phyloP scores from a whole-genome alignment of 169 alveolate species.

The Cryptosporidium sp. region DNA sequence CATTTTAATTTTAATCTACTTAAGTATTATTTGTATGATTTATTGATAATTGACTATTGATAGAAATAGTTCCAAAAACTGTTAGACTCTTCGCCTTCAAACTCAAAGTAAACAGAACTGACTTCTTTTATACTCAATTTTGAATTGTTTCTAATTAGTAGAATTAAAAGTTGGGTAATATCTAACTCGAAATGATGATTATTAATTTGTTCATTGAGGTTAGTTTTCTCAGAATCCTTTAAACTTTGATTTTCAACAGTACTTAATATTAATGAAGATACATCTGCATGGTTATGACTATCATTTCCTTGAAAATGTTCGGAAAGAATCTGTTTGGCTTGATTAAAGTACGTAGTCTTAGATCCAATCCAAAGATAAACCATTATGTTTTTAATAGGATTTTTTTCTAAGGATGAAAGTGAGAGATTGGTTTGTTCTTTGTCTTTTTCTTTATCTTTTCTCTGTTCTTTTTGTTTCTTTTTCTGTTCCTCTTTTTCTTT shows the following conservation, averaged over 20 bases:
- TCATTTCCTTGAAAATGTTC: neutral
- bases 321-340: slow-evolving; percentile 19
- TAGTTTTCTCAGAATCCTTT: neutral
- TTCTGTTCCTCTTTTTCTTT: neutral
- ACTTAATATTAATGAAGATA: too few relatives aligned
- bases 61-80: slow-evolving; percentile 52
- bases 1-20: neutral
- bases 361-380: slow-evolving; percentile 49
- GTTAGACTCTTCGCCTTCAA: slow-evolving; percentile 24
- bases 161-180: slow-evolving; percentile 1
- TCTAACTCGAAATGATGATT: neutral
- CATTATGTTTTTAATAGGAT: neutral
- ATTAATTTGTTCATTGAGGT: neutral
- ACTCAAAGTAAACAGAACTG: slow-evolving; percentile 21
- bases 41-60: neutral
- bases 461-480: neutral
- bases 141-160: slow-evolving; percentile 11
- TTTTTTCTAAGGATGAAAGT: neutral
- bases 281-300: neutral
- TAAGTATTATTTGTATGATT: neutral
- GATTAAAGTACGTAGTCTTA: slow-evolving; percentile 10
- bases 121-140: neutral
- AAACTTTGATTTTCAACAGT: neutral
- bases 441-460: neutral
- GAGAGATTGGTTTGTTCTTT: neutral